Percentiles rank a stretch among this genome's conserved stretches.
These are phyloP conservation scores for Gyromitra esculenta DNA, from an alignment of 2,329 filamentous ascomycete species.

Conservation along the genomic window DNA sequence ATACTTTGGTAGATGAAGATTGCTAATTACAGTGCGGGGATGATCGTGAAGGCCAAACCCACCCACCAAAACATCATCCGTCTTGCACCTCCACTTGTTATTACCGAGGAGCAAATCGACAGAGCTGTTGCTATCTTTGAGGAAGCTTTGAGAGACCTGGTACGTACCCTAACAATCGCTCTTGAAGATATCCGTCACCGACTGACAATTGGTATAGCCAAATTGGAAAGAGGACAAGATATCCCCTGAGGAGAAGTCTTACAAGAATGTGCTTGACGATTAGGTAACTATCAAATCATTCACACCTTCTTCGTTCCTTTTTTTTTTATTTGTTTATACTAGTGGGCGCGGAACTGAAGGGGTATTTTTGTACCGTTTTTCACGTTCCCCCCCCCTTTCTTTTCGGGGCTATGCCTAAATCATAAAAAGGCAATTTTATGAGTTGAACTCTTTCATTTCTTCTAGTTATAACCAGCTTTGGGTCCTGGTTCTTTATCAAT, in stretches of 20 bases:
- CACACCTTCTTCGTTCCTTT: neutral
- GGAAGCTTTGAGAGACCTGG: slow-evolving; percentile 80
- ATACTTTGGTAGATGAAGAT: slow-evolving; percentile 10
- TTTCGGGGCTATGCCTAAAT: neutral
- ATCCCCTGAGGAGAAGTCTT: slow-evolving; percentile 69
- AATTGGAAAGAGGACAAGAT: slow-evolving; percentile 65
- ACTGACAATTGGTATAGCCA: slow-evolving; percentile 19
- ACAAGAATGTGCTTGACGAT: slow-evolving; percentile 70
- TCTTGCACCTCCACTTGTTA: slow-evolving; percentile 94
- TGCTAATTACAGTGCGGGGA: slow-evolving; percentile 27
- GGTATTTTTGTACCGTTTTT: neutral
- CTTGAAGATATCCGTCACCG: neutral
- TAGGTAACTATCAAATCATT: slow-evolving; percentile 58
- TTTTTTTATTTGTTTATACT: slow-evolving; percentile 21
- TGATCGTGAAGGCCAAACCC: slow-evolving; percentile 80
- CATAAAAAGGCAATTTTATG: neutral
- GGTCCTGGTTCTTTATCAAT: slow-evolving; percentile 13
- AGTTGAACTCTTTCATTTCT: slow-evolving; percentile 14
- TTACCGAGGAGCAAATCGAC: slow-evolving; percentile 85
- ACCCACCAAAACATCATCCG: slow-evolving; percentile 99
- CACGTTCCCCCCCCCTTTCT: neutral
- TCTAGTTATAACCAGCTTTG: slow-evolving; percentile 18
- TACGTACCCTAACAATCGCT: slow-evolving; percentile 9
- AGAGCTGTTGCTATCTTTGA: slow-evolving; percentile 81
- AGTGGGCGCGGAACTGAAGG: neutral